phyloP scores from a whole-genome alignment of 1,284 basidiomycete species.

The Cryptococcus jaspeensis region DNA sequence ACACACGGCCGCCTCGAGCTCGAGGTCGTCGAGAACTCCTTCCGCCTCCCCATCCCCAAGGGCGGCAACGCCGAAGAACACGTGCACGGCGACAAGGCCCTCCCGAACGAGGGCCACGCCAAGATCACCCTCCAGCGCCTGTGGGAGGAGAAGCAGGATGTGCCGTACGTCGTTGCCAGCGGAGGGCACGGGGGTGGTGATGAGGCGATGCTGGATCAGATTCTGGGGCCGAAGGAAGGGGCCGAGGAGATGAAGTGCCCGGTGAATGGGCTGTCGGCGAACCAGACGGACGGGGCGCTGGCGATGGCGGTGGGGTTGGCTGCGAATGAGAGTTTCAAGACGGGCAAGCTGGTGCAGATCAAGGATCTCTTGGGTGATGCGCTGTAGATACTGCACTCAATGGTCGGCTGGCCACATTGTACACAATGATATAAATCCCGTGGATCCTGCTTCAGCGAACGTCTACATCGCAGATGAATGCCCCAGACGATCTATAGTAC shows the following conservation, averaged over 20 bases:
- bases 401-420: too few relatives aligned
- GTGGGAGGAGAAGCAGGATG: conserved; percentile 54
- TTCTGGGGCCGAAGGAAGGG: conserved; percentile 57
- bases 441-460: neutral
- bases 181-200: conserved; percentile 60
- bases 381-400: too few relatives aligned
- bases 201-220: conserved; percentile 56
- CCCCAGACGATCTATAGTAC: conserved; percentile 1
- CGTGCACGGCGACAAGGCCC: conserved; percentile 54
- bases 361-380: conserved; percentile 34
- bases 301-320: conserved; percentile 59
- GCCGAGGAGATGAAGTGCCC: conserved; percentile 52
- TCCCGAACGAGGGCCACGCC: conserved; percentile 56
- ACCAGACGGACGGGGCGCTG: conserved; percentile 57
- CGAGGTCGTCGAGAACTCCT: conserved; percentile 56
- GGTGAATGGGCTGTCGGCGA: conserved; percentile 56
- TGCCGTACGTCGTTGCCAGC: conserved; percentile 54
- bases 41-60: conserved; percentile 27
- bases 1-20: conserved; percentile 59
- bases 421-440: too few relatives aligned
- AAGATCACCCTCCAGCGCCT: conserved; percentile 56
- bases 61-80: conserved; percentile 25
- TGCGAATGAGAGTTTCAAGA: conserved; percentile 60
- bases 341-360: conserved; percentile 54
- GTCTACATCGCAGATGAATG: conserved; percentile 7